Evolutionary conservation across 2,329 filamentous ascomycete genomes (phyloP), one percentile per base, ranked within the genome.

Genomic region (Diaporthe sp.): DNA sequence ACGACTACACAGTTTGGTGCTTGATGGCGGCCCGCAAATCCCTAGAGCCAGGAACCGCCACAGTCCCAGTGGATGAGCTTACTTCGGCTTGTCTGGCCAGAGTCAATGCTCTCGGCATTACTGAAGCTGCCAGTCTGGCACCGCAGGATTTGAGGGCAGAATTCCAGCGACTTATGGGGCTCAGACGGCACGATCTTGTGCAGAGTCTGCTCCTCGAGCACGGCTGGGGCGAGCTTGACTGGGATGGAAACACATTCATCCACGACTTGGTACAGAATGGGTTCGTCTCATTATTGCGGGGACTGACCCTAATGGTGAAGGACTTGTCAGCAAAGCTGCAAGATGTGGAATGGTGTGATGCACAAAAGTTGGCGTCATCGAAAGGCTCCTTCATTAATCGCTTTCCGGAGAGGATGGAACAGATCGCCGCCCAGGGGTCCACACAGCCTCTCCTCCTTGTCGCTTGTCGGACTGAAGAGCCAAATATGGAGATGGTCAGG

Each of bases 111-210:
- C 1, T 49, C 8, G 42, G 20, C 28, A 51, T 51, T 10, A 25
- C 42, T 8, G 42, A 71, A 31, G 67, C 49, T 17, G n/a, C 31
- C 34, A 55, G 3, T 2, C 6, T 39, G 34, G 20, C 67, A 6
- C 49, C 37, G 1, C 34, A 57, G 49, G 49, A 1, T 13, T 28
- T 71, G 15, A 71, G 25, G n/a, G 15, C 67, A 9, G 55, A 63
- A 63, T 37, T 72, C 4, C 3, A 72, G 34, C 44, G 57, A 20
- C 71, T 72, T n/a, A 72, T 72, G 71, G 22, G 44, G 10, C 71
- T 72, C 22, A 10, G 57, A 20, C 44, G 57, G 42, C 47, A 55
- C 31, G 42, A 72, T 58, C 70, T 72, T 51, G 70, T 72, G 20
- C 53, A 72, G 31, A 72, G 17, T 3, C 31, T 63, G 17, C 28